Evolutionary conservation across 2,329 filamentous ascomycete genomes (phyloP), one percentile per base, ranked within the genome.

Genomic region (Gyromitra esculenta): DNA sequence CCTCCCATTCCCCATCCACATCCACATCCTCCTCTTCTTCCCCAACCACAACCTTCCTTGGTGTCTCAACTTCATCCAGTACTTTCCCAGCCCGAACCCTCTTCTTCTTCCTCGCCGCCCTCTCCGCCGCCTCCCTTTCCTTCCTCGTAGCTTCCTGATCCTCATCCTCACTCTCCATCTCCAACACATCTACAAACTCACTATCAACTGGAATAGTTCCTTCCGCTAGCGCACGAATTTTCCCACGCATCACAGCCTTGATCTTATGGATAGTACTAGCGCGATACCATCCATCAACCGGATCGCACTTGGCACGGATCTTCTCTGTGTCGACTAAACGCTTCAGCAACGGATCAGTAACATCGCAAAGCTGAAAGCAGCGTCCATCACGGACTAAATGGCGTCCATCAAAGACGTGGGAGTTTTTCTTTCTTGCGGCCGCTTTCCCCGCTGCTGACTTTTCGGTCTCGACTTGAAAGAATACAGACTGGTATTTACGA

Each of bases 281-380:
- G 78, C 91, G 89, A 82, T 91, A 97, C 93, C 93, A 99, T 0
- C 95, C 95, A 80, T 93, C 92, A 8, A 65, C 69, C 11, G 81
- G 79, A 75, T 81, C 79, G 56, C 79, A 80, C 31, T 37, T 73
- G 18, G 76, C 77, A 15, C 80, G 77, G 11, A 81, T 68, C 54
- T 78, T 76, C 25, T 91, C 84, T 4, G 89, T 86, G 21, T 90
- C 87, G 50, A 97, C 86, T 1, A 97, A 85, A 9, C 86, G 83
- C 0, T 86, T 85, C 0, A 98, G 86, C 0, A 94, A 82, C 0
- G 93, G 92, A 81, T 98, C 95, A 0, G 89, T 91, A 70, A 98
- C 91, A 83, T 99, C 96, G 84, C 94, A 97, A 35, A 96, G 88
- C 85, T 98, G 96, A 91, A 94, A 99, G 64, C 96, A 91, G 81